These are phyloP conservation scores for Basipetospora chlamydospora DNA, from an alignment of 2,329 filamentous ascomycete genomes.

Conservation along the genomic window DNA sequence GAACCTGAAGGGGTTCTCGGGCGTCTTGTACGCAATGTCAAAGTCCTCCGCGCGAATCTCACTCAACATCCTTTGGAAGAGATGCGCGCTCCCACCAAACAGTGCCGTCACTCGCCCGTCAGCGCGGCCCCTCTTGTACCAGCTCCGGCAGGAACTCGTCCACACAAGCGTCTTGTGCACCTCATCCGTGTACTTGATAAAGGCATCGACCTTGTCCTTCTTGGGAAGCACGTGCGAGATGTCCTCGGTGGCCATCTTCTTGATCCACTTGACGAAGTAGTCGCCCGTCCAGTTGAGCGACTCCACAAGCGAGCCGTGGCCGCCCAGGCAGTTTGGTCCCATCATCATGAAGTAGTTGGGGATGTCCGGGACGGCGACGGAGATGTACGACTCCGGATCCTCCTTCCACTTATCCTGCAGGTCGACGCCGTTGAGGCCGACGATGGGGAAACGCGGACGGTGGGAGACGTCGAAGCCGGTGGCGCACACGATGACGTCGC, in stretches of 20 bases:
- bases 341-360: slow-evolving; percentile 20
- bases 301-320: slow-evolving; percentile 16
- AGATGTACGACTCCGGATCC: slow-evolving; percentile 16
- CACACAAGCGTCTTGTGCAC: slow-evolving; percentile 28
- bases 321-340: slow-evolving; percentile 25
- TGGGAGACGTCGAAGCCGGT: slow-evolving; percentile 10
- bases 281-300: slow-evolving; percentile 18
- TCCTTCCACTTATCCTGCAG: slow-evolving; percentile 36
- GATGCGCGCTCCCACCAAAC: slow-evolving; percentile 26
- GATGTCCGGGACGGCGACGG: slow-evolving; percentile 15
- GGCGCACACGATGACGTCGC: slow-evolving; percentile 11
- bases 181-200: slow-evolving; percentile 28
- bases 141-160: slow-evolving; percentile 24
- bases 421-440: slow-evolving; percentile 29
- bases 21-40: slow-evolving; percentile 26
- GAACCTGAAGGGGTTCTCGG: slow-evolving; percentile 29
- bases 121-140: slow-evolving; percentile 30
- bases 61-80: slow-evolving; percentile 20
- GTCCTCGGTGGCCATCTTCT: slow-evolving; percentile 16
- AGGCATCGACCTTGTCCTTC: slow-evolving; percentile 31
- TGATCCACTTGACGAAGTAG: slow-evolving; percentile 13
- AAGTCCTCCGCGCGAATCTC: slow-evolving; percentile 32
- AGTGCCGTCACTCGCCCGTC: slow-evolving; percentile 29
- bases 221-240: slow-evolving; percentile 29
- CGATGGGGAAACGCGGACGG: slow-evolving; percentile 23